A percentile compares a stretch with the other conserved stretches of the same genome.
These are phyloP conservation scores for Suhomyces wounanorum DNA, from an alignment of 1,139 yeast species.

Conservation along the genomic window DNA sequence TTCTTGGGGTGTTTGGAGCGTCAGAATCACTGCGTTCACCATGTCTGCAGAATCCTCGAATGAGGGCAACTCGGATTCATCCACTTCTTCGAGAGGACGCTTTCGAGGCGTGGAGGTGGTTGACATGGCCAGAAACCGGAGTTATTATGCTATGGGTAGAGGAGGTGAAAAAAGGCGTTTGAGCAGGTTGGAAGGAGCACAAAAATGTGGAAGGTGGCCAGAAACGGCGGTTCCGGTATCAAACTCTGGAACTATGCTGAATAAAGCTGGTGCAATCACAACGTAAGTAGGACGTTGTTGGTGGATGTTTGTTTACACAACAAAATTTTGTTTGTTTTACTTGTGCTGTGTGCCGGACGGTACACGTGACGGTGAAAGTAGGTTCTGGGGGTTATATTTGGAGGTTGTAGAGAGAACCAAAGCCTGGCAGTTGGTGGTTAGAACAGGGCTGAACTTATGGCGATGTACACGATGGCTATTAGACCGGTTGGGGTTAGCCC, in stretches of 20 bases:
- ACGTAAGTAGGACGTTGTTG: constrained; percentile 2
- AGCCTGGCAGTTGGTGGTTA: no score
- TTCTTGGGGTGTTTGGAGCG: constrained; percentile 51
- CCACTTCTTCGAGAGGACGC: constrained; percentile 27
- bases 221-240: neutral
- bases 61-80: constrained; percentile 28
- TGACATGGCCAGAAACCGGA: constrained; percentile 12
- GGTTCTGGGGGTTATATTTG: neutral
- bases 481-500: no score
- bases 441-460: neutral
- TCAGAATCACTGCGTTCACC: constrained; percentile 54
- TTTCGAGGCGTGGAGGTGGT: constrained; percentile 32
- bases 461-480: no score
- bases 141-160: neutral
- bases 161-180: neutral
- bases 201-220: neutral
- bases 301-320: constrained; percentile 16
- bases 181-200: neutral
- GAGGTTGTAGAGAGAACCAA: no score
- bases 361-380: neutral
- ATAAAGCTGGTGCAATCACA: neutral
- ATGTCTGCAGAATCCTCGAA: constrained; percentile 55
- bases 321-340: constrained; percentile 14
- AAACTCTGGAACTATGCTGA: neutral
- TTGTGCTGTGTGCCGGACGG: constrained; percentile 1